These are phyloP conservation scores for Hanseniaspora lindneri DNA, from an alignment of 805 yeast species.

Conservation along the genomic window DNA sequence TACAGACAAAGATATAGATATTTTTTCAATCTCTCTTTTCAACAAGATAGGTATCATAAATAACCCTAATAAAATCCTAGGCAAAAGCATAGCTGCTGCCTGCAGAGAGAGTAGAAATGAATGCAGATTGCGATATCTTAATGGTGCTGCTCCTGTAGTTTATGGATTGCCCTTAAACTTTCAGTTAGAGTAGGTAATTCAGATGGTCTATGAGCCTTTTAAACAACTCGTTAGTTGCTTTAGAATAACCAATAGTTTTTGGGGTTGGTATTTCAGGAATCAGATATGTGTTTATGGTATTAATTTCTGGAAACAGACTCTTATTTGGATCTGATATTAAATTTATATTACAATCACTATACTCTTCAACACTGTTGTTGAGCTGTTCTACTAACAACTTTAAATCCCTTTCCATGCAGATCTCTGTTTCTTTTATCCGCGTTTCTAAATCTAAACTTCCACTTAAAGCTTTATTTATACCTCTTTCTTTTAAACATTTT, in stretches of 20 bases:
- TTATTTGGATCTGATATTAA: conserved; percentile 11
- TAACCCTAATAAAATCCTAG: conserved; percentile 16
- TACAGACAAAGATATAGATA: conserved; percentile 88
- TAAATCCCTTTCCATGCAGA: background rate
- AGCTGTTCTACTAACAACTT: background rate
- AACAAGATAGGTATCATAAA: conserved; percentile 51
- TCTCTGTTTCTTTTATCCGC: background rate
- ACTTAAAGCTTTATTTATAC: background rate
- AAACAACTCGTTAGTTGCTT: background rate
- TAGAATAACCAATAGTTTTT: background rate
- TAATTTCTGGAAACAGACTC: conserved; percentile 14
- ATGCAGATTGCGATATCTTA: conserved; percentile 62
- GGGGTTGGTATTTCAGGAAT: background rate
- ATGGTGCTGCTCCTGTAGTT: conserved; percentile 86
- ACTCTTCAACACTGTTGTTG: background rate
- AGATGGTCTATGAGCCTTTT: background rate
- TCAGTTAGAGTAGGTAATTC: conserved; percentile 17
- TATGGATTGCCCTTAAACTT: conserved; percentile 66
- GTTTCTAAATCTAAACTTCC: background rate
- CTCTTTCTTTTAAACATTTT: background rate
- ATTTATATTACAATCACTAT: background rate
- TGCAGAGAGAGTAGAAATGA: conserved; percentile 46
- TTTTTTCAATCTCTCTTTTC: conserved; percentile 52
- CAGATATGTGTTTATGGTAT: conserved; percentile 14
- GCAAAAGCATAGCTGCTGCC: conserved; percentile 30